phyloP scores from a whole-genome alignment of 1,284 basidiomycete genomes.

The Sporisorium scitamineum region DNA sequence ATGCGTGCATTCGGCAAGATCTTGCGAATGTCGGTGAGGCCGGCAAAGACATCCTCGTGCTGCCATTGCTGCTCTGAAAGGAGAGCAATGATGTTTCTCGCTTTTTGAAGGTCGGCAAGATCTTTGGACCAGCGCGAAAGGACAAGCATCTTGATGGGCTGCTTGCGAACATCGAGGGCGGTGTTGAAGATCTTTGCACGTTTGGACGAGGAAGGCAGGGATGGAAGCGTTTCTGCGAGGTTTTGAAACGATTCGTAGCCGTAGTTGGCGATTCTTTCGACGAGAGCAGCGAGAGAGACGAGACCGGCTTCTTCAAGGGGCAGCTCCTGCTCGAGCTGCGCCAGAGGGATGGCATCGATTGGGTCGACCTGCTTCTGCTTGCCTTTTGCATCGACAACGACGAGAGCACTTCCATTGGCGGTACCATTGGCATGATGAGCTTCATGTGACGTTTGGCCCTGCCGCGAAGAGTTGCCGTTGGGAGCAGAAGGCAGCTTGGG shows the following conservation, averaged over 20 bases:
- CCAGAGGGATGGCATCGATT: conserved; percentile 35
- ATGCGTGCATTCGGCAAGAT: conserved; percentile 72
- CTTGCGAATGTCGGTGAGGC: conserved; percentile 77
- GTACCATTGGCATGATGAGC: background rate
- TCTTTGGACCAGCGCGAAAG: conserved; percentile 63
- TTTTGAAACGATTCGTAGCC: conserved; percentile 86
- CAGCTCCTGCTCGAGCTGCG: conserved; percentile 78
- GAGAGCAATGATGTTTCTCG: conserved; percentile 63
- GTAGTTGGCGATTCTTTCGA: conserved; percentile 80
- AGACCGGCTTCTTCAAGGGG: conserved; percentile 81
- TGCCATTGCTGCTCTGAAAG: conserved; percentile 76
- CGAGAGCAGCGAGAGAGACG: conserved; percentile 79
- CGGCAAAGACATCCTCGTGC: conserved; percentile 79
- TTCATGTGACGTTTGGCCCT: background rate
- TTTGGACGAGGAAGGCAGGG: conserved; percentile 82
- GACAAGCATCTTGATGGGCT: conserved; percentile 84
- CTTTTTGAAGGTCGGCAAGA: conserved; percentile 47
- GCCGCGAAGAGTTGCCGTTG: conserved; percentile 5
- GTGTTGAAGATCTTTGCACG: conserved; percentile 86
- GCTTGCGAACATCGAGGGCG: conserved; percentile 86
- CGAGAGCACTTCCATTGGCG: background rate
- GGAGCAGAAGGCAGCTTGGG: conserved; percentile 11
- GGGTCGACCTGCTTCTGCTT: conserved; percentile 39
- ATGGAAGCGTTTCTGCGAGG: conserved; percentile 87
- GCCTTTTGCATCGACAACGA: conserved; percentile 18